phyloP scores from a whole-genome alignment of 2,329 filamentous ascomycete species.

The Hyphodiscus sp. region DNA sequence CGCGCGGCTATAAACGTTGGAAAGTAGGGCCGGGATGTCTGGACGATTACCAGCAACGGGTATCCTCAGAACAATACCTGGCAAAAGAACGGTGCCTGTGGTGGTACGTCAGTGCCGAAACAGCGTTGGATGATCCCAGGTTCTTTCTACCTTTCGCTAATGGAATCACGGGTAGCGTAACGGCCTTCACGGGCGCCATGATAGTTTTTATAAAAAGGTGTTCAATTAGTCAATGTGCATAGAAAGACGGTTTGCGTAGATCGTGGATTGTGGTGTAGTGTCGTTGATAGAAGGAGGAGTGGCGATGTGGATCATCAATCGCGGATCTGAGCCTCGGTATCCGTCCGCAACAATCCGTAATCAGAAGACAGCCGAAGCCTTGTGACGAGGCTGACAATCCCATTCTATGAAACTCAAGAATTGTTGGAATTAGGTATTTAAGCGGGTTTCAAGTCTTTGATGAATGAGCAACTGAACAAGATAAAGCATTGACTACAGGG shows the following conservation, averaged over 20 bases:
- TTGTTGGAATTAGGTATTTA: not conserved
- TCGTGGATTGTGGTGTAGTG: not conserved
- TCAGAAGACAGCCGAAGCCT: not conserved
- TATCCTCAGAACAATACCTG: constrained; percentile 78
- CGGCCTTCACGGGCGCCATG: constrained; percentile 20
- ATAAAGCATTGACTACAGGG: not conserved
- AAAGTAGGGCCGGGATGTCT: constrained; percentile 83
- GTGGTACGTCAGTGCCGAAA: not conserved
- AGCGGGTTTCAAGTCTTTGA: not conserved
- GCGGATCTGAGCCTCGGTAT: not conserved
- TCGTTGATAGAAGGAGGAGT: not conserved
- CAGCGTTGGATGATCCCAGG: not conserved
- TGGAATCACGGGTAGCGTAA: constrained; percentile 67
- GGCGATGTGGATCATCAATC: not conserved
- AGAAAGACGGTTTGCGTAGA: no score
- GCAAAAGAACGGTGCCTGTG: constrained; percentile 62
- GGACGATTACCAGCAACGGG: constrained; percentile 72
- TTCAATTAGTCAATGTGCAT: not conserved
- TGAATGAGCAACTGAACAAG: not conserved
- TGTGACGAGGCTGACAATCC: not conserved
- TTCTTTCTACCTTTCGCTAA: constrained; percentile 55
- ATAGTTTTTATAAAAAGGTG: not conserved
- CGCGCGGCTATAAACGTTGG: constrained; percentile 73
- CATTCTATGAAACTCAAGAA: not conserved
- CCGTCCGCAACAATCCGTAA: not conserved